Conservation (phyloP, 202 grass and related monocot genomes). For the Zizania palustris region DNA sequence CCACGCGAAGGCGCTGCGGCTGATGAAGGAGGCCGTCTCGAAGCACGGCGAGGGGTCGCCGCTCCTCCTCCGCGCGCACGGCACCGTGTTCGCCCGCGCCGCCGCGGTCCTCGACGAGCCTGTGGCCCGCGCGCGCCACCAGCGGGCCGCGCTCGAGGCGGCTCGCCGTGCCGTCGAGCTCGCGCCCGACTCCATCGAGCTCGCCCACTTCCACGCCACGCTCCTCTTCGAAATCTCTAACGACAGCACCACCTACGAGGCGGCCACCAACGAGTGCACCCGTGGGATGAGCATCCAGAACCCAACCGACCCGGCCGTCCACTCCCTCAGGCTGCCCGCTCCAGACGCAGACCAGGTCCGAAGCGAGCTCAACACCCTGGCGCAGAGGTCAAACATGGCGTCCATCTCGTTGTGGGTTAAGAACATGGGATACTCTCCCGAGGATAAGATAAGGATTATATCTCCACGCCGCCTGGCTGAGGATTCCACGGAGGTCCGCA, state of each 20-base stretch:
- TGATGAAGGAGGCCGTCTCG: conserved; percentile 66
- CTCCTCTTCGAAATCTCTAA: conserved; percentile 62
- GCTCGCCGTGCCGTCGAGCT: conserved; percentile 66
- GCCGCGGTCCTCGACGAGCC: conserved; percentile 69
- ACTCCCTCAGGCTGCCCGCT: conserved; percentile 63
- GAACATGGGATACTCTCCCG: conserved; percentile 55
- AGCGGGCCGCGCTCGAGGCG: conserved; percentile 49
- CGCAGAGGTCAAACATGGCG: conserved; percentile 82
- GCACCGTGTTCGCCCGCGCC: conserved; percentile 65
- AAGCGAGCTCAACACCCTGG: conserved; percentile 62
- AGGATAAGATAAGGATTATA: conserved; percentile 76
- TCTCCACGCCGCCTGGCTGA: conserved; percentile 61
- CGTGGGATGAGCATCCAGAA: conserved; percentile 61
- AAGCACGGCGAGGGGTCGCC: conserved; percentile 54
- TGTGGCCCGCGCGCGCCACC: conserved; percentile 63
- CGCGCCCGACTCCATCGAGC: conserved; percentile 78
- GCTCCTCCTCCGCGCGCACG: conserved; percentile 73
- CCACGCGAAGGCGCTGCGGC: conserved; percentile 61
- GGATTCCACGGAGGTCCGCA: conserved; percentile 67
- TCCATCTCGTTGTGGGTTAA: conserved; percentile 89
- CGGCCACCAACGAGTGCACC: conserved; percentile 71
- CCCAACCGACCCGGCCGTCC: conserved; percentile 61
- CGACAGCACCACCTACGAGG: conserved; percentile 69
- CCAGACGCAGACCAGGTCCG: conserved; percentile 60
- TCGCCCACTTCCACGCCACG: conserved; percentile 83